Base-by-base conservation (phyloP, 148 eudicot species). In the Heliosperma pusillum region DNA sequence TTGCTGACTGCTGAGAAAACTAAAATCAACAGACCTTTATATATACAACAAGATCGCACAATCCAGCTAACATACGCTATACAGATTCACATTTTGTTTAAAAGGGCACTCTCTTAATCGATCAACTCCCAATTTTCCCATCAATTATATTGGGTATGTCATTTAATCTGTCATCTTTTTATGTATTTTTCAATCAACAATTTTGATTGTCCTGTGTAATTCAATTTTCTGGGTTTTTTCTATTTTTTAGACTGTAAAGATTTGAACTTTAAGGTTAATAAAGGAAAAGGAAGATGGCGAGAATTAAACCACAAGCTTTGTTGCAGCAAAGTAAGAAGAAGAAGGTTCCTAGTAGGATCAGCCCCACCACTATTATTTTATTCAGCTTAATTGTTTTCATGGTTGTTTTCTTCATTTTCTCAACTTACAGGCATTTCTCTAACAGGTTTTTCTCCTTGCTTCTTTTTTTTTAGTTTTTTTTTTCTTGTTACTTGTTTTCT, bases 321-420 rank as follows among this genome's bases (percentile, higher is more conserved):
- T 81, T 94, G 61, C 92, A 79, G 66, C 98, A 94, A 80, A 94
- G 98, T 83, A 94, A 92, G 82, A 94, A 92, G 92, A 92, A 94
- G 90, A 94, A 94, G 85, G 89, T 84, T 24, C 97, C 98, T 4
- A 89, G 85, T 81, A 83, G 84, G 45, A 84, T 92, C 73, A 80
- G 93, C 55, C 44, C 74, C 33, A 72, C 92, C 1, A 88, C 97
- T 4, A 74, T 89, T 64, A 53, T 83, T 19, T 61, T 94, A 42
- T 94, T 90, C 79, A 58, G 81, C 64, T 75, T 90, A 16, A 68
- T 92, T 77, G 78, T 87, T 30, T 74, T 87, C 69, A 82, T 84
- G 69, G 83, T 88, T 83, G 83, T 80, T 26, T 90, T 90, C 82
- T 87, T 87, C 82, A 71, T 92, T 47, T 83, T 87, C 69, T 82